Percentiles rank a stretch among this genome's conserved stretches.
These are phyloP conservation scores for Ochromonas danica DNA, from an alignment of 108 stramenopile species.

Conservation along the genomic window DNA sequence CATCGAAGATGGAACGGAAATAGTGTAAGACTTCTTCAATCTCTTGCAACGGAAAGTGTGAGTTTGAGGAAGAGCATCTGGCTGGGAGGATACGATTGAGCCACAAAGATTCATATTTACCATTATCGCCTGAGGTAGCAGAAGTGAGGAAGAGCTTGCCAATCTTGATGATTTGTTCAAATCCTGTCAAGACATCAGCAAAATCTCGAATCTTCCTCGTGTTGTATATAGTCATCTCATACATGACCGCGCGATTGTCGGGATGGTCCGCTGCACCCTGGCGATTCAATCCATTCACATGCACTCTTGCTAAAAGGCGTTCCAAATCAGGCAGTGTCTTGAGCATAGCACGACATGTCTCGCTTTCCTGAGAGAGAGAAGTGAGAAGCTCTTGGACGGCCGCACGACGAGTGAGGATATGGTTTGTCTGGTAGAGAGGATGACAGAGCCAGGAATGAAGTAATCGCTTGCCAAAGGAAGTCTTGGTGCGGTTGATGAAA, in stretches of 20 bases:
- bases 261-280: conserved; percentile 65
- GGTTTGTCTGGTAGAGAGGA: conserved; percentile 76
- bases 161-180: conserved; percentile 45
- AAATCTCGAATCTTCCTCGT: conserved; percentile 76
- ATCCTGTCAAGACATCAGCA: conserved; percentile 67
- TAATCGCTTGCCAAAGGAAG: conserved; percentile 84
- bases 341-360: conserved; percentile 67
- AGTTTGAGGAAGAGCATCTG: background rate
- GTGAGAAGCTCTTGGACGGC: conserved; percentile 82
- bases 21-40: conserved; percentile 73
- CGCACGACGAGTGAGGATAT: conserved; percentile 85
- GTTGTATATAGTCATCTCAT: conserved; percentile 81
- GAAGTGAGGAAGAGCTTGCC: background rate
- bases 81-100: background rate
- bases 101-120: background rate
- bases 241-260: conserved; percentile 87
- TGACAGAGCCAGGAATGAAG: conserved; percentile 89
- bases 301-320: conserved; percentile 81
- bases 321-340: conserved; percentile 86
- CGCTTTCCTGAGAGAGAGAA: conserved; percentile 51
- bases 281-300: conserved; percentile 70
- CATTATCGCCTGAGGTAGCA: background rate
- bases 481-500: conserved; percentile 80
- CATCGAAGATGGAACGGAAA: conserved; percentile 90
- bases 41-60: conserved; percentile 70